A percentile compares a stretch with the other conserved stretches of the same genome.
These are phyloP conservation scores for Termitomyces sp. DNA, from an alignment of 768 basidiomycete genomes.

Conservation along the genomic window DNA sequence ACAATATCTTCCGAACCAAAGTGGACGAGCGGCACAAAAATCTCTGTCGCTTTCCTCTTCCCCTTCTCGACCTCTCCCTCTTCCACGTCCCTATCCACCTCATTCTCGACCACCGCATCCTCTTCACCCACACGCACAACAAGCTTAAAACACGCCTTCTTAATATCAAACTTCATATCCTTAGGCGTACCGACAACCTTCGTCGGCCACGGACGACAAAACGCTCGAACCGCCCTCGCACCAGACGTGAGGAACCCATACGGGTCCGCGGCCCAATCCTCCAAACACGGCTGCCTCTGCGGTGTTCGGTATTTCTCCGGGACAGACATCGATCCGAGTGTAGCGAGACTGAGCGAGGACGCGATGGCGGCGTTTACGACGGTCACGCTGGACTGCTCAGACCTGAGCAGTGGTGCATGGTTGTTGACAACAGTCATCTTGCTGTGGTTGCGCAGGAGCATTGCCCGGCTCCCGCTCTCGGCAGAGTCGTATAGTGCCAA, in stretches of 20 bases:
- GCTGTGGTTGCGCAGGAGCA: constrained; percentile 33
- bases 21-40: constrained; percentile 89
- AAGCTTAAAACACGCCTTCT: constrained; percentile 67
- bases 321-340: constrained; percentile 8
- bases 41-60: constrained; percentile 71
- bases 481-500: constrained; percentile 18
- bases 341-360: constrained; percentile 28
- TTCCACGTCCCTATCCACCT: constrained; percentile 25
- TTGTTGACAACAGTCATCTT: constrained; percentile 1
- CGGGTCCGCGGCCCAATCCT: constrained; percentile 44
- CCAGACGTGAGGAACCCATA: constrained; percentile 83
- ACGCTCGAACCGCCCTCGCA: constrained; percentile 80
- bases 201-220: constrained; percentile 79
- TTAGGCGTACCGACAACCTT: constrained; percentile 68
- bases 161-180: constrained; percentile 75
- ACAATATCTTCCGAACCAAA: constrained; percentile 49
- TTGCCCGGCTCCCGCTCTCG: constrained; percentile 37
- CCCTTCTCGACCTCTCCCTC: constrained; percentile 8
- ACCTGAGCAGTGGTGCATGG: neutral
- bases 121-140: constrained; percentile 59
- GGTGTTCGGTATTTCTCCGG: neutral
- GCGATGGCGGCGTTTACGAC: constrained; percentile 21
- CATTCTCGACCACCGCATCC: constrained; percentile 41
- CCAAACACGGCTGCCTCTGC: constrained; percentile 18
- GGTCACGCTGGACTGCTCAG: constrained; percentile 11